Evolutionary conservation across 2,329 filamentous ascomycete species (phyloP).

Genomic region (Claviceps sp.): DNA sequence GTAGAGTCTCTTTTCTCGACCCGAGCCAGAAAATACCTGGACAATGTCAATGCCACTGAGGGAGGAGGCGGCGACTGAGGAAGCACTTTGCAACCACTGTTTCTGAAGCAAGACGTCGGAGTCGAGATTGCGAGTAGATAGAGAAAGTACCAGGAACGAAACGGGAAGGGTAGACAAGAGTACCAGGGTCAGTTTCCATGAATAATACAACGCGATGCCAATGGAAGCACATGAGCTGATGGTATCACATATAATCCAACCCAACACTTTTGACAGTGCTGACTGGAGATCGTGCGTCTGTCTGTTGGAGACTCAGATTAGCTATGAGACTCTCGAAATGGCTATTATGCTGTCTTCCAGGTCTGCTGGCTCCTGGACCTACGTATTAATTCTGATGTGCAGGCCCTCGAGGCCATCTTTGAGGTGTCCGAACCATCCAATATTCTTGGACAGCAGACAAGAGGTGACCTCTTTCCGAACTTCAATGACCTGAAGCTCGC

Average conservation of each 20-base stretch:
- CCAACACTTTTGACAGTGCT: slow-evolving; percentile 67
- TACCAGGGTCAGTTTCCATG: slow-evolving; percentile 74
- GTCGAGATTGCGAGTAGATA: slow-evolving; percentile 48
- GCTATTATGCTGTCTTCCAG: neutral
- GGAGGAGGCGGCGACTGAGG: slow-evolving; percentile 57
- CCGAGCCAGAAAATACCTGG: slow-evolving; percentile 71
- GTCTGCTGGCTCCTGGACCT: slow-evolving; percentile 17
- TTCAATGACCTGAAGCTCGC: slow-evolving; percentile 62
- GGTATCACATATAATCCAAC: slow-evolving; percentile 50
- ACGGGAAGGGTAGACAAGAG: slow-evolving; percentile 62
- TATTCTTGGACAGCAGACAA: slow-evolving; percentile 56
- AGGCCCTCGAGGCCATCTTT: slow-evolving; percentile 60
- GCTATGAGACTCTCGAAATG: neutral
- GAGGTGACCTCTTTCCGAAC: slow-evolving; percentile 53
- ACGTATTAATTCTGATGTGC: slow-evolving; percentile 62
- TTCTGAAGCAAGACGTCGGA: slow-evolving; percentile 58
- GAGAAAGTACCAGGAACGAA: slow-evolving; percentile 44
- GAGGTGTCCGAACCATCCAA: slow-evolving; percentile 70
- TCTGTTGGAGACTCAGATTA: slow-evolving; percentile 28
- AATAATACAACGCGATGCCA: slow-evolving; percentile 60
- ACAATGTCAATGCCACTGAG: slow-evolving; percentile 69
- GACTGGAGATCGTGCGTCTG: slow-evolving; percentile 72
- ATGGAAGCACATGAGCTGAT: slow-evolving; percentile 55
- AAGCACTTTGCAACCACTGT: slow-evolving; percentile 50
- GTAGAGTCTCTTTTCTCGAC: slow-evolving; percentile 57